Evolutionary conservation across 345 rosid species (phyloP).

Genomic region (Isatis tinctoria): DNA sequence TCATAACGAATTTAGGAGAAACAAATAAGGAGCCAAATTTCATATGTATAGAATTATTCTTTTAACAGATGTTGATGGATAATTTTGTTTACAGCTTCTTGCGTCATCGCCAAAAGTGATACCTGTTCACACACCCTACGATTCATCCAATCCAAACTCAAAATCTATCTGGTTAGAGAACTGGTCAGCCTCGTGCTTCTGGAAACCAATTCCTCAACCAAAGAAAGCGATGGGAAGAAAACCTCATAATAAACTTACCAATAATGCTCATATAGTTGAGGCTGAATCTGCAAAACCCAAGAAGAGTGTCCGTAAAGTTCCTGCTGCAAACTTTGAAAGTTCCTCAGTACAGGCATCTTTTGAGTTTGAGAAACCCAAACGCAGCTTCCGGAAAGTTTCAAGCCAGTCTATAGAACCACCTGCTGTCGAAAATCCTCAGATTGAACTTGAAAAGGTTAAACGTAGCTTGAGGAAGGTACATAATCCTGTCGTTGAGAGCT

Average conservation of each 20-base stretch:
- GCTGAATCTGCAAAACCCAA: slow-evolving; percentile 57
- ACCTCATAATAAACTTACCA: slow-evolving; percentile 42
- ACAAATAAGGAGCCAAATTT: neutral
- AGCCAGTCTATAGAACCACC: slow-evolving; percentile 54
- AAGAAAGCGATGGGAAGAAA: slow-evolving; percentile 44
- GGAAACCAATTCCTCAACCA: slow-evolving; percentile 71
- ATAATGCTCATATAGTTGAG: slow-evolving; percentile 40
- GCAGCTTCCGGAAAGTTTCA: slow-evolving; percentile 54
- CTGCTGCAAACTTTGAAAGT: slow-evolving; percentile 51
- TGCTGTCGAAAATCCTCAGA: slow-evolving; percentile 65
- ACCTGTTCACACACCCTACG: slow-evolving; percentile 55
- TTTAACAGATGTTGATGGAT: neutral
- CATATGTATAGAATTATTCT: neutral
- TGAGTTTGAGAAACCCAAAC: slow-evolving; percentile 71
- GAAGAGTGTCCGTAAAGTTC: slow-evolving; percentile 56
- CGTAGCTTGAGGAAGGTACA: slow-evolving; percentile 87
- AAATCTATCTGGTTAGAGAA: slow-evolving; percentile 67
- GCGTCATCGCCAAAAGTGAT: slow-evolving; percentile 61
- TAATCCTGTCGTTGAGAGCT: slow-evolving; percentile 57
- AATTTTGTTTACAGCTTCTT: slow-evolving; percentile 55
- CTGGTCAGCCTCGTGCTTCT: slow-evolving; percentile 72
- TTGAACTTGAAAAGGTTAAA: slow-evolving; percentile 89
- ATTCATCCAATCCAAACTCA: slow-evolving; percentile 57
- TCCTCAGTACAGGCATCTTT: slow-evolving; percentile 37
- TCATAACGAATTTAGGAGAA: neutral